Evolutionary conservation across 352 stramenopile species (phyloP).

Genomic region (Blastocystis sp.): DNA sequence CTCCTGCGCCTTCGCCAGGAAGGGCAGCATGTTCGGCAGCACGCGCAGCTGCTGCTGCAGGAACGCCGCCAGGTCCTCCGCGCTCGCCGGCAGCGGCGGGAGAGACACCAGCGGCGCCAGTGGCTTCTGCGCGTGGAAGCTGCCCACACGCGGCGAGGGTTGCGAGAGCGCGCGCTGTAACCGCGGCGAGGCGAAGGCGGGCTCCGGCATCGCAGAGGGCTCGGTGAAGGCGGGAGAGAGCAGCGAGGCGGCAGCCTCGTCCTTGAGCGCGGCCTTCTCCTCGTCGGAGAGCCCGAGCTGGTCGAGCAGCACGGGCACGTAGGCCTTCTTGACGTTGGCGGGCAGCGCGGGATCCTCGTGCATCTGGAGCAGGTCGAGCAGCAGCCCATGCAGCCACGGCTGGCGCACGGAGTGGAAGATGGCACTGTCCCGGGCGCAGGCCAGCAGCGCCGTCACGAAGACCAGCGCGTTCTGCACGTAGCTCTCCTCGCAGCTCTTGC

Average conservation of each 20-base stretch:
- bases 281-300: background rate
- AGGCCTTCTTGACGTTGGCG: background rate
- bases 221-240: background rate
- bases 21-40: background rate
- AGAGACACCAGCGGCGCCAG: background rate
- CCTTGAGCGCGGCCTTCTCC: background rate
- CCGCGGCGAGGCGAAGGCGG: background rate
- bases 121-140: background rate
- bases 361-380: background rate
- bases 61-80: background rate
- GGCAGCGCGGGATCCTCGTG: conserved; percentile 11
- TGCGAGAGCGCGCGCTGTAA: background rate
- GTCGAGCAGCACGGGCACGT: conserved; percentile 20
- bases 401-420: conserved; percentile 1
- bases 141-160: background rate
- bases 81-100: background rate
- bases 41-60: background rate
- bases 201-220: background rate
- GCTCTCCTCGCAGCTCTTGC: background rate
- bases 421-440: background rate
- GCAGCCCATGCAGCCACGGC: conserved; percentile 28
- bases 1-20: background rate
- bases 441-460: conserved; percentile 5
- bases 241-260: background rate
- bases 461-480: background rate